Base-by-base conservation (phyloP, 768 basidiomycete species). In the Cubamyces lactineus region DNA sequence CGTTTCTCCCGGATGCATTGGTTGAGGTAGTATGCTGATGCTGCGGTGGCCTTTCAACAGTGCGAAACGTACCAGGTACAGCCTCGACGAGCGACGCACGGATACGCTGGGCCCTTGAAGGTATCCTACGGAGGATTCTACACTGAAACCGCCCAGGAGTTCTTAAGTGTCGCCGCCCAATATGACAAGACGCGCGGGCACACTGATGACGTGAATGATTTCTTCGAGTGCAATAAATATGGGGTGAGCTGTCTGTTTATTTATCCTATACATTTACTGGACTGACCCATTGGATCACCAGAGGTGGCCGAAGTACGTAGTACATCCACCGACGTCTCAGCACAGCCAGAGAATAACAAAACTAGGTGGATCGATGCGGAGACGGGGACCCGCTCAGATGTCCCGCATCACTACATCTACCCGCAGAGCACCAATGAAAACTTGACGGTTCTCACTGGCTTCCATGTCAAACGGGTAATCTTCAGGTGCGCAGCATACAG, bases 381-480 rank as follows among this genome's bases (percentile, higher is more conserved):
- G n/a, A 84, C 80, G 2, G 87, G 88, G 23, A 77, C 67, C 41
- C 83, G 87, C 24, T 88, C 87, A 0, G 86, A 88, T 67, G 69
- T 81, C 1, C 78, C 87, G 5, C 80, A 80, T 23, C 26, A 70
- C 49, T 76, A 77, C 59, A 61, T 81, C 2, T 81, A 81, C 48
- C 67, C 68, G 26, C 57, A 65, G 16, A 46, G 46, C 68, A 47
- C 42, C 24, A 61, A 56, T n/a, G 34, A 65, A 0, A 70, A 74
- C 5, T 57, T 71, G 5, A 66, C 67, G 15, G 75, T 79, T 52
- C 41, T 78, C 0, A 74, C 72, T 2, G 78, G 73, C 0, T 70
- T 68, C 34, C 69, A 69, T 13, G 78, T 79, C 5, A 77, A 75
- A 42, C 75, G 77, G 8, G 66, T 80, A 19, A 39, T 78, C 45